These are phyloP conservation scores for Yamadazyma songkhlaensis DNA, from an alignment of 1,139 yeast species.

Conservation along the genomic window DNA sequence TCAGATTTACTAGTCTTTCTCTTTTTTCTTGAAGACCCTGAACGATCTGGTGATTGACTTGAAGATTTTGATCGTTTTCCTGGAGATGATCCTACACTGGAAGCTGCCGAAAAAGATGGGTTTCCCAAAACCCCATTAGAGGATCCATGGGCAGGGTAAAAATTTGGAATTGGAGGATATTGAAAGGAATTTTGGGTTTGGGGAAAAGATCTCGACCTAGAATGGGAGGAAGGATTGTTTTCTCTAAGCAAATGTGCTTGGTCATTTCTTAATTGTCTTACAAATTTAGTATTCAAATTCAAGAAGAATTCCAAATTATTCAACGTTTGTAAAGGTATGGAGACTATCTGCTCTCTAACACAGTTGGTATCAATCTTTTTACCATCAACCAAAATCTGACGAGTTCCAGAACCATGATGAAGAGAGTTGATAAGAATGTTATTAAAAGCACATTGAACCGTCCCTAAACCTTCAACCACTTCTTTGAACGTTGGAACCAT, in stretches of 20 bases:
- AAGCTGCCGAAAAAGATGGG: too few species aligned
- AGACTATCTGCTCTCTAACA: slow-evolving; percentile 5
- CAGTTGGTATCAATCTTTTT: slow-evolving; percentile 1
- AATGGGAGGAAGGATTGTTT: neutral
- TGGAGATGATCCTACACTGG: neutral
- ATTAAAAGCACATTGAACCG: slow-evolving; percentile 4
- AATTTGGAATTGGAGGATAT: neutral
- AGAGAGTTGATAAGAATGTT: neutral
- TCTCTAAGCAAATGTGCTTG: slow-evolving; percentile 4
- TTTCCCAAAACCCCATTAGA: neutral
- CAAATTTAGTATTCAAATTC: slow-evolving; percentile 3
- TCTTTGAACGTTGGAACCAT: slow-evolving; percentile 3
- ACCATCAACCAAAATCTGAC: neutral
- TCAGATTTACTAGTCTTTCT: neutral
- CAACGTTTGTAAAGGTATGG: slow-evolving; percentile 8
- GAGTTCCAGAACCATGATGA: neutral
- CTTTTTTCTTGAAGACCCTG: neutral
- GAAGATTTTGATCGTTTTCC: neutral
- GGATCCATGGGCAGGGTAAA: neutral
- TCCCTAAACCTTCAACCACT: neutral
- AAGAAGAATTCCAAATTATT: slow-evolving; percentile 9
- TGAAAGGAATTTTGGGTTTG: neutral
- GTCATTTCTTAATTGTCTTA: slow-evolving; percentile 6
- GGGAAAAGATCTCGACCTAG: neutral
- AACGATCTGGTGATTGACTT: neutral